Evolutionary conservation across 2,329 filamentous ascomycete genomes (phyloP), one percentile per base, ranked within the genome.

Genomic region (Domatiomyces globalis): DNA sequence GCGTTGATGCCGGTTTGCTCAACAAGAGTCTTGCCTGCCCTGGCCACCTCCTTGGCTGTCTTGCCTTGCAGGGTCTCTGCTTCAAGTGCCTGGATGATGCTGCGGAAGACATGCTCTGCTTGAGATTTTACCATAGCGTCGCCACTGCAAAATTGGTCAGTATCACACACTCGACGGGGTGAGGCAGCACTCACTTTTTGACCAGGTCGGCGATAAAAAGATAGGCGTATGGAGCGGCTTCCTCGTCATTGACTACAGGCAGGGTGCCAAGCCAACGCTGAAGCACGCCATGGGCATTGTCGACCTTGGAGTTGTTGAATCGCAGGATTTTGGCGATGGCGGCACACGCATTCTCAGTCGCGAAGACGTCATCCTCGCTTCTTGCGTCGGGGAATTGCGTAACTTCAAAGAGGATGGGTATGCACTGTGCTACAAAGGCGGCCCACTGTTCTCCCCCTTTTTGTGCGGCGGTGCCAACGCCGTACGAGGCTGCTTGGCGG

Each of bases 261-360:
- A 98, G 73, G 0, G 90, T 95, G 58, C 87, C 82, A 47, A 98
- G 72, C 92, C 92, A 98, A 65, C 85, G 83, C n/a, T 75, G 71
- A 43, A 87, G 81, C 22, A 95, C 76, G 39, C 84, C 78, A 63
- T 92, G 83, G 48, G 79, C 74, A 62, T 94, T 87, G 50, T 74
- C 74, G 17, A 98, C 82, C 64, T 85, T 85, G 59, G 75, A 75
- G 20, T 81, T 73, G 68, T 94, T 95, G 72, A 83, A 95, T 66
- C 95, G 88, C 58, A 98, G 74, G 49, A 98, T 90, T 76, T 98
- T 98, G 36, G 92, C 92, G 63, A 98, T 92, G 59, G 87, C 88
- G 43, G 92, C 90, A 60, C 87, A 95, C 5, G 90, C 90, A 65
- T 98, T 98, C 71, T 98, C 92, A 1, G 92, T 96, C 1, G 92